phyloP scores from a whole-genome alignment of 441 rosid genomes.

The Euphorbia celastroides region DNA sequence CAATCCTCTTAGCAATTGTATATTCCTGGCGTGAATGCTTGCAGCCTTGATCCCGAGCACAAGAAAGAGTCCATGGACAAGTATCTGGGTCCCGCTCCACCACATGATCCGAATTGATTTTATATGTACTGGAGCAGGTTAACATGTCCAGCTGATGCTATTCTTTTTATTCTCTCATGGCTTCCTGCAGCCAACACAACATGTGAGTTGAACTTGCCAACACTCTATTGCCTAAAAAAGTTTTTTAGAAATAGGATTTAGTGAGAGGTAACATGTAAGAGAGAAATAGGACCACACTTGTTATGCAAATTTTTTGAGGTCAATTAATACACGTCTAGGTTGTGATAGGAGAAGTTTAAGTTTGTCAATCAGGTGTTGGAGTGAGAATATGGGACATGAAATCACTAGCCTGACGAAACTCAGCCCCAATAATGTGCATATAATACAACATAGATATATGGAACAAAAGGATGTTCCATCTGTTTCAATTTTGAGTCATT shows the following conservation, averaged over 20 bases:
- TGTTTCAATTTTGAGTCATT: too few relatives aligned
- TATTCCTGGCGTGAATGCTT: conserved; percentile 21
- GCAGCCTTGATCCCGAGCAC: conserved; percentile 97
- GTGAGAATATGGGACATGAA: neutral
- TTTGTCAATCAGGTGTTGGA: neutral
- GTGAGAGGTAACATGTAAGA: neutral
- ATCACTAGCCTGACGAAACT: neutral
- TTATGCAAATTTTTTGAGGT: neutral
- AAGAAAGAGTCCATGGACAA: conserved; percentile 96
- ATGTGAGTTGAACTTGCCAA: conserved; percentile 20
- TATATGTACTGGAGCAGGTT: neutral
- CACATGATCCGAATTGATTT: conserved; percentile 29
- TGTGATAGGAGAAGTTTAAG: neutral
- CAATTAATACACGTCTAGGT: neutral
- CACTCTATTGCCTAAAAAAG: neutral
- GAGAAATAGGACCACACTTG: neutral
- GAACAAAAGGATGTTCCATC: neutral
- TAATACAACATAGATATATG: neutral
- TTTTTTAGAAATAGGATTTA: neutral
- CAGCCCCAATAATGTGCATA: neutral
- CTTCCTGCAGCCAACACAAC: neutral
- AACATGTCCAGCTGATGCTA: conserved; percentile 1
- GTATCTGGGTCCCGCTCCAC: conserved; percentile 67
- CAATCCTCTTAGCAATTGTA: neutral
- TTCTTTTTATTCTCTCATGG: conserved; percentile 10